phyloP scores from a whole-genome alignment of 2,329 filamentous ascomycete species.

The Ilyonectria robusta region DNA sequence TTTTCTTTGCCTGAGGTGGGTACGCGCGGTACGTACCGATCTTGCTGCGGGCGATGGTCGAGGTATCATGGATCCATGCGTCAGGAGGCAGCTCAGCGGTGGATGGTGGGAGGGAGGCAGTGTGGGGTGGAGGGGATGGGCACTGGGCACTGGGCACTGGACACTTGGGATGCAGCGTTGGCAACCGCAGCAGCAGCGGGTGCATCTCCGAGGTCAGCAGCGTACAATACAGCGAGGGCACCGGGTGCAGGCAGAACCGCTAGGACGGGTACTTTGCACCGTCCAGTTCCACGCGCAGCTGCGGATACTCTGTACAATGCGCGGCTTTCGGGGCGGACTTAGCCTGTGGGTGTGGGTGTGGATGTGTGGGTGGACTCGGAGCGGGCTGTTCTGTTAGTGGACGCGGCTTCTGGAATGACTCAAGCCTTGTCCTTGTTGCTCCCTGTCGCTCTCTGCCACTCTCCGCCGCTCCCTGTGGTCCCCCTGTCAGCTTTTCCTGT shows the following conservation, averaged over 20 bases:
- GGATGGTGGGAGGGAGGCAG: conserved; percentile 14
- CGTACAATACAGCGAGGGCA: neutral
- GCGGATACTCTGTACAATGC: neutral
- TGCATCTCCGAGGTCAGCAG: conserved; percentile 14
- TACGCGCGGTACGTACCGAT: conserved; percentile 35
- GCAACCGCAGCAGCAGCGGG: conserved; percentile 1
- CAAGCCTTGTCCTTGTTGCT: conserved; percentile 35
- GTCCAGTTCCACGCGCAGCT: neutral
- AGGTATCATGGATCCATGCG: conserved; percentile 29
- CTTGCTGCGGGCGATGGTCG: conserved; percentile 4
- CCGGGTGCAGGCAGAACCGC: conserved; percentile 9
- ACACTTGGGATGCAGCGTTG: conserved; percentile 3
- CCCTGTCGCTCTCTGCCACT: conserved; percentile 22
- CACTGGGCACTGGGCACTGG: conserved; percentile 9
- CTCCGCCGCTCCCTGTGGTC: conserved; percentile 14
- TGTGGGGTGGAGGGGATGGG: conserved; percentile 12
- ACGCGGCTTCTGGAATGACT: conserved; percentile 46
- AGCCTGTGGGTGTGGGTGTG: conserved; percentile 40
- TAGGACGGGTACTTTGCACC: conserved; percentile 18
- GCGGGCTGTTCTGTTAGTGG: conserved; percentile 33
- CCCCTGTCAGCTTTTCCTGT: conserved; percentile 15
- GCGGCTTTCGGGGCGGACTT: conserved; percentile 35
- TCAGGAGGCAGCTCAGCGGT: conserved; percentile 41
- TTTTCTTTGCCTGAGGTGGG: conserved; percentile 48
- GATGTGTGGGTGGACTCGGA: conserved; percentile 37